Percentiles rank a stretch among this genome's conserved stretches.
phyloP scores from a whole-genome alignment of 225 moss, liverwort and hornwort species.

The Physcomitrium patens region DNA sequence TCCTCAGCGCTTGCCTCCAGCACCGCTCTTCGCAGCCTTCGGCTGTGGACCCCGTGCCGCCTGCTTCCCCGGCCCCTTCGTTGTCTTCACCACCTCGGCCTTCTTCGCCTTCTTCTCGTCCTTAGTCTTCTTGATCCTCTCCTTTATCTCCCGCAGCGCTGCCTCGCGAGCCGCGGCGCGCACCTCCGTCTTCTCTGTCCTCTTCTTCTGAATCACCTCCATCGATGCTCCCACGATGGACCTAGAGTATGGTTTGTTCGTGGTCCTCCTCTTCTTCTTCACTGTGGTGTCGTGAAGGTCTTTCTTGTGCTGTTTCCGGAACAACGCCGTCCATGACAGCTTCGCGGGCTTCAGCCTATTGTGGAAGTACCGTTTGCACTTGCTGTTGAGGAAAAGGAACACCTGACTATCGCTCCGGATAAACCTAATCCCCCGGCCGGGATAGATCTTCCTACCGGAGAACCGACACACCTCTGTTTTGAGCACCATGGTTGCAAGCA shows the following conservation, averaged over 20 bases:
- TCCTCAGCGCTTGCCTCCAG: slow-evolving; percentile 26
- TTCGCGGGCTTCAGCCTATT: slow-evolving; percentile 42
- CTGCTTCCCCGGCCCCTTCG: slow-evolving; percentile 27
- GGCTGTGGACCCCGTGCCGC: slow-evolving; percentile 19
- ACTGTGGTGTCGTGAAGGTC: slow-evolving; percentile 35
- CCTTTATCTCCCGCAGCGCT: slow-evolving; percentile 32
- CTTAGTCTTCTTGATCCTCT: neutral
- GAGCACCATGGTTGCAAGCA: neutral
- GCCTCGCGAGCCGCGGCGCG: slow-evolving; percentile 41
- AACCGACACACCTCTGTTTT: slow-evolving; percentile 25
- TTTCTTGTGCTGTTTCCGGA: slow-evolving; percentile 44
- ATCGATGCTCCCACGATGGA: slow-evolving; percentile 27
- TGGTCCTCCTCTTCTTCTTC: slow-evolving; percentile 36
- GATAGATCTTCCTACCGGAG: slow-evolving; percentile 40
- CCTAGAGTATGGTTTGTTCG: slow-evolving; percentile 34
- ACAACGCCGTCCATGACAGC: slow-evolving; percentile 43
- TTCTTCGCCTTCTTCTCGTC: neutral
- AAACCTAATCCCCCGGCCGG: slow-evolving; percentile 41
- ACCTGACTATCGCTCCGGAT: slow-evolving; percentile 38
- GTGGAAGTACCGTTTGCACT: slow-evolving; percentile 44
- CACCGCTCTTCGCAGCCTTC: slow-evolving; percentile 25
- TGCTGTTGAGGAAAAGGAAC: slow-evolving; percentile 41
- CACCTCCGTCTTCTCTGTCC: slow-evolving; percentile 41
- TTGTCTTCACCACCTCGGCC: slow-evolving; percentile 21
- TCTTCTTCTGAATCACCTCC: slow-evolving; percentile 48